phyloP scores from a whole-genome alignment of 2,329 filamentous ascomycete genomes.

The Fusarium beomiforme region DNA sequence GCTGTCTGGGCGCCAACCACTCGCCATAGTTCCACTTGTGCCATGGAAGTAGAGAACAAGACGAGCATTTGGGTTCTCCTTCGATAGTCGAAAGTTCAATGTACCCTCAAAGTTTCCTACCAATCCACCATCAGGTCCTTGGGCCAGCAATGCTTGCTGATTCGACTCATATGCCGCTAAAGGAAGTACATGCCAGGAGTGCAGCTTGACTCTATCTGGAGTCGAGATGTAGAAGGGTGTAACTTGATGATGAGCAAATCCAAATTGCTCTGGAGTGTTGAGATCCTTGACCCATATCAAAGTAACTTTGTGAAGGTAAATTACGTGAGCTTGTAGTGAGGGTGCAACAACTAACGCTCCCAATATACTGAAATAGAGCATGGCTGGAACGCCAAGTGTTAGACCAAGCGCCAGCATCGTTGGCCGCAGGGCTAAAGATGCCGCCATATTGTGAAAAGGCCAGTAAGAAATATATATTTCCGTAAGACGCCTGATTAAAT shows the following conservation, averaged over 20 bases:
- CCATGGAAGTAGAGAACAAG: constrained; percentile 65
- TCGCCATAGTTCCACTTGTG: constrained; percentile 65
- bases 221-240: constrained; percentile 75
- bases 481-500: not conserved
- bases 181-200: constrained; percentile 79
- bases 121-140: constrained; percentile 2
- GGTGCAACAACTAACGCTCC: constrained; percentile 23
- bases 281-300: constrained; percentile 63
- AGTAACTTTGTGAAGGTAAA: constrained; percentile 62
- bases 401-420: constrained; percentile 30
- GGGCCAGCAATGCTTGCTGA: constrained; percentile 54
- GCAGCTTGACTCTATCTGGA: constrained; percentile 71
- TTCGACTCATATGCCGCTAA: constrained; percentile 57
- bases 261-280: constrained; percentile 72
- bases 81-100: constrained; percentile 55
- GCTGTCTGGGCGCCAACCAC: constrained; percentile 62
- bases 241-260: constrained; percentile 75
- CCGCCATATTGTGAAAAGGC: not conserved
- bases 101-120: constrained; percentile 26
- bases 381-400: constrained; percentile 15
- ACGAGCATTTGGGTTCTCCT: constrained; percentile 55
- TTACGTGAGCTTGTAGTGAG: constrained; percentile 38
- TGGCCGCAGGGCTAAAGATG: constrained; percentile 1
- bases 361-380: constrained; percentile 30
- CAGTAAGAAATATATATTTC: not conserved